phyloP scores from a whole-genome alignment of 2,329 filamentous ascomycete species.

The Sporothrix inflata region DNA sequence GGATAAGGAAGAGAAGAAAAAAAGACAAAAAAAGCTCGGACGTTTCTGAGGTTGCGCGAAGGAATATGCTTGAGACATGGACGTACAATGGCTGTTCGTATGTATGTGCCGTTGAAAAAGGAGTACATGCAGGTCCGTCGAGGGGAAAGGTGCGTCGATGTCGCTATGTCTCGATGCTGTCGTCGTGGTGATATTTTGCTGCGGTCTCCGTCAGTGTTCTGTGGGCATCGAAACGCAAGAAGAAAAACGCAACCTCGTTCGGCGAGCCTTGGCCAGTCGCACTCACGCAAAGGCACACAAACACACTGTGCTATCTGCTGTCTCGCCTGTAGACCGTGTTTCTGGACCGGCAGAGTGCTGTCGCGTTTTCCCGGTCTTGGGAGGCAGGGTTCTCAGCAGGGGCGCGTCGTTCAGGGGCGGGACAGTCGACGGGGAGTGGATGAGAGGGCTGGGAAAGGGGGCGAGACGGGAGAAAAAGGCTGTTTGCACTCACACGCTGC shows the following conservation, averaged over 20 bases:
- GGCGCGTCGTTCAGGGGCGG: slow-evolving; percentile 27
- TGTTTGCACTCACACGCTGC: background rate
- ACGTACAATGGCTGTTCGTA: slow-evolving; percentile 6
- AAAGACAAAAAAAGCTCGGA: slow-evolving; percentile 14
- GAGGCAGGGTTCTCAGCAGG: slow-evolving; percentile 14
- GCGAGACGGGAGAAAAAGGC: background rate
- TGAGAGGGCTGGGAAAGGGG: background rate
- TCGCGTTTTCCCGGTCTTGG: slow-evolving; percentile 21
- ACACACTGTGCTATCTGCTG: background rate
- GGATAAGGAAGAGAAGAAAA: background rate
- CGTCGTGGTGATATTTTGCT: background rate
- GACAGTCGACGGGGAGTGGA: background rate
- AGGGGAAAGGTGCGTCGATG: background rate
- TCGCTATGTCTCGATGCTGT: background rate
- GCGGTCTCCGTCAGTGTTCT: background rate
- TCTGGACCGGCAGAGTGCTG: background rate
- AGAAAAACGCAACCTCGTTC: slow-evolving; percentile 5
- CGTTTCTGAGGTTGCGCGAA: slow-evolving; percentile 15
- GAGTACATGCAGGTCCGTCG: background rate
- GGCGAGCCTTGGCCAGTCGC: background rate
- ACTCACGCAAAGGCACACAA: background rate
- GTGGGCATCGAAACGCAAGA: slow-evolving; percentile 7
- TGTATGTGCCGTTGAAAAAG: background rate
- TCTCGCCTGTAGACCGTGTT: background rate
- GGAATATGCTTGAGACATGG: background rate